These are phyloP conservation scores for Blastobotrys attinorum DNA, from an alignment of 805 yeast genomes.

Conservation along the genomic window DNA sequence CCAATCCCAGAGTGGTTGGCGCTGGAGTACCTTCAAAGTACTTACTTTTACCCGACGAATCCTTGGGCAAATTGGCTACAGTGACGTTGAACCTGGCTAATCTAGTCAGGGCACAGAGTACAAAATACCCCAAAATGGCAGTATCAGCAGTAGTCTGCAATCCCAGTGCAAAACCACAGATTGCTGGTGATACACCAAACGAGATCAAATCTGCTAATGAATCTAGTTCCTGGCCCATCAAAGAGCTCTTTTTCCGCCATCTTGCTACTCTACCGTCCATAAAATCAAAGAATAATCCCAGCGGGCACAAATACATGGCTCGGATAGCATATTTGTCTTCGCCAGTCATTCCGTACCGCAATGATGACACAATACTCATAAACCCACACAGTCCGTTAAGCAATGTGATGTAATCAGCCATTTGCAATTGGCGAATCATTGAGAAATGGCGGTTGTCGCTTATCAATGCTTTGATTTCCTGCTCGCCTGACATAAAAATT, in stretches of 20 bases:
- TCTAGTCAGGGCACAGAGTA: slow-evolving; percentile 87
- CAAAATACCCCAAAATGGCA: slow-evolving; percentile 69
- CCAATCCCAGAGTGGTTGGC: slow-evolving; percentile 77
- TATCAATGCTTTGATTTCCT: slow-evolving; percentile 65
- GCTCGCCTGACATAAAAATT: slow-evolving; percentile 1
- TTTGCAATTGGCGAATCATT: slow-evolving; percentile 63
- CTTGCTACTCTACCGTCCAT: slow-evolving; percentile 97
- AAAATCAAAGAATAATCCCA: slow-evolving; percentile 92
- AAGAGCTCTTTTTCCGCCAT: slow-evolving; percentile 79
- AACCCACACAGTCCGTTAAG: slow-evolving; percentile 93
- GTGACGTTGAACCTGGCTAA: slow-evolving; percentile 94
- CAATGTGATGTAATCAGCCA: slow-evolving; percentile 94
- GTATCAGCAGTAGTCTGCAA: slow-evolving; percentile 78
- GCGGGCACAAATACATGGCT: slow-evolving; percentile 81
- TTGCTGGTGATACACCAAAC: slow-evolving; percentile 93
- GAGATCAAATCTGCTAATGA: slow-evolving; percentile 92
- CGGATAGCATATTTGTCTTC: slow-evolving; percentile 55
- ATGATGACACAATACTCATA: slow-evolving; percentile 78
- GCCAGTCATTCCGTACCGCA: slow-evolving; percentile 68
- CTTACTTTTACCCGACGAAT: slow-evolving; percentile 73
- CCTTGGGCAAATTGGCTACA: slow-evolving; percentile 88
- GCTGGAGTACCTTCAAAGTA: slow-evolving; percentile 96
- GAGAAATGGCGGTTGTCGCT: slow-evolving; percentile 80
- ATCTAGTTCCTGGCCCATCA: slow-evolving; percentile 97
- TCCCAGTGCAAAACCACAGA: slow-evolving; percentile 87